Conservation (phyloP, 176 grass and related monocot species). For the Melocanna baccifera region DNA sequence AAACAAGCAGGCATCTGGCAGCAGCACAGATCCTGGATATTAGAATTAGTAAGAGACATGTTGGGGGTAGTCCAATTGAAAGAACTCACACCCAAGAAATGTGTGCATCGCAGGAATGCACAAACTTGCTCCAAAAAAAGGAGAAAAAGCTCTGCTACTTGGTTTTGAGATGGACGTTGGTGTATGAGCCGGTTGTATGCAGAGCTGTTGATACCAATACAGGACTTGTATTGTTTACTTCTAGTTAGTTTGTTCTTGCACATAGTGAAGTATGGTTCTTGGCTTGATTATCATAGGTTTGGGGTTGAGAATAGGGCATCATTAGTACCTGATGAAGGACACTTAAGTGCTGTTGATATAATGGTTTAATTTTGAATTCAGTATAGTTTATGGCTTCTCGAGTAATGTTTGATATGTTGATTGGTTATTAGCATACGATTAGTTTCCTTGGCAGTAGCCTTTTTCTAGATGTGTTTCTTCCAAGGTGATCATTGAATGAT, state of each 20-base stretch:
- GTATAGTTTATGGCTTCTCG: neutral
- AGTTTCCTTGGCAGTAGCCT: conserved; percentile 24
- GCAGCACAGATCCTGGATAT: neutral
- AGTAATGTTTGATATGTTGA: neutral
- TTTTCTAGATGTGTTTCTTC: conserved; percentile 17
- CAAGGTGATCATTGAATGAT: conserved; percentile 42
- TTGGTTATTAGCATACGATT: conserved; percentile 7
- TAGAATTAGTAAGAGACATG: neutral
- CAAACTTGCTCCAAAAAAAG: neutral
- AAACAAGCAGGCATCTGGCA: neutral
- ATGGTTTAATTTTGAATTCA: neutral
- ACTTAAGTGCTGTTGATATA: neutral
- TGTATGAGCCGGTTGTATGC: neutral
- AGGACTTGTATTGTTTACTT: neutral
- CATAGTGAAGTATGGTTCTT: conserved; percentile 4
- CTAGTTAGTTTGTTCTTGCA: neutral
- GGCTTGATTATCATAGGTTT: neutral
- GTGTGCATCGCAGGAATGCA: neutral
- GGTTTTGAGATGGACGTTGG: conserved; percentile 6
- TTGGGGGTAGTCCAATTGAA: conserved; percentile 1
- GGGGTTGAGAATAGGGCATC: neutral
- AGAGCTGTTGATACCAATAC: conserved; percentile 14
- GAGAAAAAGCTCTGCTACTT: neutral
- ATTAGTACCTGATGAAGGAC: neutral
- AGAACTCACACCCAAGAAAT: neutral